phyloP scores from a whole-genome alignment of 208 protist species.

The Leishmania aethiopica region DNA sequence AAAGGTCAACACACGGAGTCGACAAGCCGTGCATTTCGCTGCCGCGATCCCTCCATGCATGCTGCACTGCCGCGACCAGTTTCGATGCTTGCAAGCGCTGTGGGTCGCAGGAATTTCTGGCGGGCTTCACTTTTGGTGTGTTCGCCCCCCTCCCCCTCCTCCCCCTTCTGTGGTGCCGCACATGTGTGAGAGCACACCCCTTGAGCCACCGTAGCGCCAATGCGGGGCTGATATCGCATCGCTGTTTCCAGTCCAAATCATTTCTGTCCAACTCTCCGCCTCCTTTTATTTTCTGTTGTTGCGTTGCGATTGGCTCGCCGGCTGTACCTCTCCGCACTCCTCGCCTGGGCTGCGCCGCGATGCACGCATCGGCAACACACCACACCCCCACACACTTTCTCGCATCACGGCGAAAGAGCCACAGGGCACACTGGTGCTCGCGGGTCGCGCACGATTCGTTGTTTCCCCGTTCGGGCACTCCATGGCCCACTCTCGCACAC shows the following conservation, averaged over 20 bases:
- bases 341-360: not conserved
- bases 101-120: not conserved
- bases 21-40: not conserved
- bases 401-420: not conserved
- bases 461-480: not conserved
- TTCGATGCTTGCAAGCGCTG: not conserved
- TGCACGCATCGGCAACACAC: not conserved
- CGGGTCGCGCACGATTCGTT: not conserved
- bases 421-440: not conserved
- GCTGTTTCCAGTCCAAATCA: not conserved
- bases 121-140: not conserved
- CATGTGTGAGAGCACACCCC: not conserved
- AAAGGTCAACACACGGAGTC: not conserved
- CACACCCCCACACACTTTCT: not conserved
- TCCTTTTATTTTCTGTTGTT: no score
- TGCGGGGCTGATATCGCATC: no score
- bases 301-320: not conserved
- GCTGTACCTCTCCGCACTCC: not conserved
- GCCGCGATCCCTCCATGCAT: not conserved
- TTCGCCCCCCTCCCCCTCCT: not conserved
- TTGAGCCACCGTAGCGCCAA: not conserved
- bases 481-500: not conserved
- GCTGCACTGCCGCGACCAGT: not conserved
- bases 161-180: not conserved
- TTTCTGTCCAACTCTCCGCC: not conserved